Base-by-base conservation (phyloP, 2,329 filamentous ascomycete species). In the Lithohypha guttulata region DNA sequence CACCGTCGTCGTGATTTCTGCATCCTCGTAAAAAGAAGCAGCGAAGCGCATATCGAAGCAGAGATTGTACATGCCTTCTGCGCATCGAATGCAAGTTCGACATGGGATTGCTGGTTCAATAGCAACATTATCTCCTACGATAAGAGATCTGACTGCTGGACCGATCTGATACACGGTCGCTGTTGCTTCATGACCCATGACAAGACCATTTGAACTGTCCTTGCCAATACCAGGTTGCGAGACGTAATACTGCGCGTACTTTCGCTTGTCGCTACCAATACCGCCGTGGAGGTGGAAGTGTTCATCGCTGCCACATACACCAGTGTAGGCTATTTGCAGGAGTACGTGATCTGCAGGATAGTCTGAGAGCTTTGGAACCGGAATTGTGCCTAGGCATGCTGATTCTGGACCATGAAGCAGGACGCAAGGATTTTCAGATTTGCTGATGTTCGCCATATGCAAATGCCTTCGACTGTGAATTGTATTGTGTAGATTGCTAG, bases 381-480 rank as follows among this genome's bases (percentile, higher is more conserved):
- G 56, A 6, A 45, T 53, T 7, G 23, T 29, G 20, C 18, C 19
- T 17, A 63, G 51, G 27, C 53, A 55, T 4, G 59, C 60, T 25
- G 58, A 53, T 13, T 55, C 52, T 1, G 63, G 50, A 2, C 56
- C 58, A 39, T 65, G 63, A 1, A 68, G 55, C 2, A 66, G 51
- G 32, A 62, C 59, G 0, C 62, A 64, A 2, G 60, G 63, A 41
- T 67, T 67, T n/a, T n/a, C n/a, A n/a, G n/a, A n/a, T n/a, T n/a
- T n/a, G n/a, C n/a, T n/a, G n/a, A n/a, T n/a, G n/a, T n/a, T n/a
- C n/a, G n/a, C n/a, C n/a, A n/a, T n/a, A n/a, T n/a, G n/a, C n/a
- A n/a, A n/a, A n/a, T n/a, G n/a, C n/a, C n/a, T n/a, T n/a, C n/a
- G n/a, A n/a, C n/a, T n/a, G n/a, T n/a, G n/a, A n/a, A n/a, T n/a